Evolutionary conservation across 2,329 filamentous ascomycete species (phyloP).

Genomic region (Apiospora malaysiana): DNA sequence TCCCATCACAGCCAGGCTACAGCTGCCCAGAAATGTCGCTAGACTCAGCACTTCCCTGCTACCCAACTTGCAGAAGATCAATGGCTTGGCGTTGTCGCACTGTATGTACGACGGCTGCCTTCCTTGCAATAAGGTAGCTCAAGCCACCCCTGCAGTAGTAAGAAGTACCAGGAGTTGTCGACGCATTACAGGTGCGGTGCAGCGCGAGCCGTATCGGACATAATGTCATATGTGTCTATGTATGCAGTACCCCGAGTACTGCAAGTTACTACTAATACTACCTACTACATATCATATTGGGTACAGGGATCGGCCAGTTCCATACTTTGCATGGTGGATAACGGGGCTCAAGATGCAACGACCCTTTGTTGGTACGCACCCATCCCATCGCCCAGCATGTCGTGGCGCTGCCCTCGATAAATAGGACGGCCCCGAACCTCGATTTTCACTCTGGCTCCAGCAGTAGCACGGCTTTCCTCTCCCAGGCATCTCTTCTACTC

Average conservation of each 20-base stretch:
- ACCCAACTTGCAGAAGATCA: conserved; percentile 14
- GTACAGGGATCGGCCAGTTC: conserved; percentile 10
- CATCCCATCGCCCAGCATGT: neutral
- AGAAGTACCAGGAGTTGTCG: neutral
- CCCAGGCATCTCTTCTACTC: conserved; percentile 7
- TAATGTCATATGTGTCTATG: neutral
- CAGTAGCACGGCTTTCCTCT: conserved; percentile 10
- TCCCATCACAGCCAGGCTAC: neutral
- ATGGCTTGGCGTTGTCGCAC: conserved; percentile 6
- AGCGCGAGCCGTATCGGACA: neutral
- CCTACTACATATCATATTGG: neutral
- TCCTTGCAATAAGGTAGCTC: neutral
- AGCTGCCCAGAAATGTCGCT: conserved; percentile 9
- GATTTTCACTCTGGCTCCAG: neutral
- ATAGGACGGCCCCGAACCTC: conserved; percentile 4
- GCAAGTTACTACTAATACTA: neutral
- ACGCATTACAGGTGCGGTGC: neutral
- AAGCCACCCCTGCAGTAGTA: conserved; percentile 7
- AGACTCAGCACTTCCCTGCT: conserved; percentile 8
- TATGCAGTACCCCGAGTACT: neutral
- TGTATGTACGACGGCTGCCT: neutral
- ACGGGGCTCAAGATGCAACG: conserved; percentile 13
- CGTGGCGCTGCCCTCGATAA: conserved; percentile 6
- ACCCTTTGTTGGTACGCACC: conserved; percentile 2
- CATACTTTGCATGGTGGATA: neutral